Base-by-base conservation (phyloP, 345 rosid species). In the Gossypium herbaceum region DNA sequence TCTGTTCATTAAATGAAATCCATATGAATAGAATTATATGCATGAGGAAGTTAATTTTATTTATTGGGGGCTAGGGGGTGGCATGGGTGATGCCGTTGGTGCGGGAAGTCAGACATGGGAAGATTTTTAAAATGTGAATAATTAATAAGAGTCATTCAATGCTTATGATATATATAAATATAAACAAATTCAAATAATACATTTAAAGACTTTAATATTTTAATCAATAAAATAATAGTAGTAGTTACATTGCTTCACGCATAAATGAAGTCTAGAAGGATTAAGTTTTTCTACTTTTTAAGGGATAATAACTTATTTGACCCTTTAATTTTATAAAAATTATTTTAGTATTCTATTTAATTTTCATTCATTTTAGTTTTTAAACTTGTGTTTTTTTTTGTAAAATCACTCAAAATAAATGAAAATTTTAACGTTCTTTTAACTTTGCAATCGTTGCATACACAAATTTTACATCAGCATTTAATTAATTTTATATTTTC, bases 71-170 rank as follows among this genome's bases (percentile, higher is more conserved):
- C 2, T 20, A 12, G 11, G 34, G 15, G 22, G 78, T 51, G 12
- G 73, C 86, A 79, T n/a, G 75, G 62, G 24, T 57, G 82, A 72
- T 76, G 88, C 76, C 84, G 80, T 80, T 24, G 78, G 73, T 74
- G 65, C 41, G 50, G 84, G 84, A 76, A 81, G 86, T 83, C 86
- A 78, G 82, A 79, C 76, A 47, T 61, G 58, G 65, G 63, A 69
- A 66, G 24, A 22, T 47, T 24, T n/a, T 19, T n/a, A 65, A 43
- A 63, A 39, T 39, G 45, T 7, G 43, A 5, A 25, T 59, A 24
- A 39, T 25, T 27, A 63, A 50, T 44, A n/a, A 44, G 20, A 52
- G 70, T 57, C 78, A 44, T 64, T 73, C 72, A 75, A 73, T 34
- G 51, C 69, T 63, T 8, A 19, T 47, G 2, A 19, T 60, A 22